phyloP scores from a whole-genome alignment of 306 rosid species.

The Begonia loranthoides region DNA sequence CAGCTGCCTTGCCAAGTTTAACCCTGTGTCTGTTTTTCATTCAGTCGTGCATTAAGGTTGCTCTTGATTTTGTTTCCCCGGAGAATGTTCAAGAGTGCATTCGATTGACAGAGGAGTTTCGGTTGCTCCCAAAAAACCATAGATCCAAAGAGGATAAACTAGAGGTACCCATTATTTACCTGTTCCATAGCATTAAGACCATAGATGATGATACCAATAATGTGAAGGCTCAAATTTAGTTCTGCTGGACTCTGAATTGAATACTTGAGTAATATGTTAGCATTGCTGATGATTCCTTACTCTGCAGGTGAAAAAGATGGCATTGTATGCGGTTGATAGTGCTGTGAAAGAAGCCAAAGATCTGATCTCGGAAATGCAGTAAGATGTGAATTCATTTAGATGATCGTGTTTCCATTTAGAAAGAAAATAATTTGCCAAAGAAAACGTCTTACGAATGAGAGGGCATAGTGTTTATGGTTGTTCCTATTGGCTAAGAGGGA shows the following conservation, averaged over 20 bases:
- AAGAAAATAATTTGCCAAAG: no score
- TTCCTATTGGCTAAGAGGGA: no score
- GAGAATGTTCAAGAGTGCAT: constrained; percentile 28
- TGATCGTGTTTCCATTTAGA: no score
- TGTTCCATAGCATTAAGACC: not conserved
- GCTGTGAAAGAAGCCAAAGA: not conserved
- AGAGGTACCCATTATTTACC: constrained; percentile 27
- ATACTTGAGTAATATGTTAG: not conserved
- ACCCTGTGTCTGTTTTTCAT: not conserved
- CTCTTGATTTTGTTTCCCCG: constrained; percentile 33
- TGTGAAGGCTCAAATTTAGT: not conserved
- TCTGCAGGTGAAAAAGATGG: not conserved
- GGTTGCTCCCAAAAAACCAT: constrained; percentile 46
- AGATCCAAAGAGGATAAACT: constrained; percentile 58
- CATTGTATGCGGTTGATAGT: not conserved
- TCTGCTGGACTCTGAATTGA: not conserved
- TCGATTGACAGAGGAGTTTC: constrained; percentile 24
- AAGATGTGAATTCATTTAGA: not conserved
- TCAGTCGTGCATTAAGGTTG: constrained; percentile 36
- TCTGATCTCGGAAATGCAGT: not conserved
- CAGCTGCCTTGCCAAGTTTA: no score
- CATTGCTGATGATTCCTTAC: not conserved
- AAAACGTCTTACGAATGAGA: no score
- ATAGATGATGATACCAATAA: not conserved
- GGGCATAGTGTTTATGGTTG: no score